phyloP scores from a whole-genome alignment of 495 filamentous ascomycete genomes.

The Geoglossum glabrum region DNA sequence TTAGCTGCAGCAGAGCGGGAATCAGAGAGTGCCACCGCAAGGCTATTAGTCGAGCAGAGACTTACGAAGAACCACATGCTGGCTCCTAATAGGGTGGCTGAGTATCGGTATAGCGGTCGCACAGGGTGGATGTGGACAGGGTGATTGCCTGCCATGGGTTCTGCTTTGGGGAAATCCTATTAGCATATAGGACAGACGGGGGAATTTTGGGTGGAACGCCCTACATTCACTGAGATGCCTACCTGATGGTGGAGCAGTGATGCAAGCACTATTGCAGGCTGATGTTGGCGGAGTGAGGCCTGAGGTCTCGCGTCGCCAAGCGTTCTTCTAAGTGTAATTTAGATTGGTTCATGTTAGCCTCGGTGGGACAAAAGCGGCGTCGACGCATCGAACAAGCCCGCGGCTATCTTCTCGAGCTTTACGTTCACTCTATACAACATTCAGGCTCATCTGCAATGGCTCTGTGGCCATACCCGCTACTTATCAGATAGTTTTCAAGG shows the following conservation, averaged over 20 bases:
- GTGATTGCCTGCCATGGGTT: constrained; percentile 41
- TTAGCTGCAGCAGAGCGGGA: constrained; percentile 33
- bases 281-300: neutral
- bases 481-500: neutral
- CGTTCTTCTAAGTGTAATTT: neutral
- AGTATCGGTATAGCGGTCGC: constrained; percentile 60
- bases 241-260: neutral
- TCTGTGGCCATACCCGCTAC: neutral
- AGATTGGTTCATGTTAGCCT: neutral
- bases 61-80: constrained; percentile 99
- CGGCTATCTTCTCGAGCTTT: neutral
- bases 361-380: neutral
- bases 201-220: neutral
- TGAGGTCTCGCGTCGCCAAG: neutral
- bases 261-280: neutral
- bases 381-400: neutral
- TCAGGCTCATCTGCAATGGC: neutral
- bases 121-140: constrained; percentile 54
- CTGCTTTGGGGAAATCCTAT: constrained; percentile 1
- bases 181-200: constrained; percentile 6
- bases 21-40: neutral
- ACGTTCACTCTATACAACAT: neutral
- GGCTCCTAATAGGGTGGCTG: constrained; percentile 70
- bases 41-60: neutral
- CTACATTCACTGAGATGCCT: neutral